Evolutionary conservation across 2,329 filamentous ascomycete genomes (phyloP), one percentile per base, ranked within the genome.

Genomic region (Diplodia mutila): DNA sequence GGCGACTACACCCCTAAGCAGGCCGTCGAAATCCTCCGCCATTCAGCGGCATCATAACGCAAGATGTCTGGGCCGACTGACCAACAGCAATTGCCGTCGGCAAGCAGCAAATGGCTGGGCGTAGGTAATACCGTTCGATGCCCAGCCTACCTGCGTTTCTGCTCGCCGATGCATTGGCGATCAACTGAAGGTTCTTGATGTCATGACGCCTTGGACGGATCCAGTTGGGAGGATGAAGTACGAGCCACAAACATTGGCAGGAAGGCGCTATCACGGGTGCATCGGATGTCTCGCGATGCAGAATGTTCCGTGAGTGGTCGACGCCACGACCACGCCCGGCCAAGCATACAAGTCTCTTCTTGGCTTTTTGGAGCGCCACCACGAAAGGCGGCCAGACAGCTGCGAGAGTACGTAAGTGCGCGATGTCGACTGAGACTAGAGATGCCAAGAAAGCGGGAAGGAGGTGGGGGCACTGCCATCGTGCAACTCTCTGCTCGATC

Each of bases 161-260:
- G 29, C 54, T 25, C 14, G 37, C 12, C 11, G 37, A 18, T 21
- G 37, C 27, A 34, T 21, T n/a, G 16, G 9, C 32, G 2, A 39
- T 16, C 12, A 21, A n/a, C 12, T 23, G 25, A 34, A 49, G 42
- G 8, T 23, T 21, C 34, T 42, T 39, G 55, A 29, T 61, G 57
- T 61, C 57, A 61, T 61, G 57, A 61, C 57, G 42, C 9, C 39
- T 29, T 61, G 23, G 39, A 61, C 27, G 49, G 4, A 42, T 49
- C 57, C 39, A 32, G 27, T 49, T 61, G 42, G 57, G 27, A 48
- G 25, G 39, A 21, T n/a, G 12, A 21, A 11, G 25, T 23, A 34
- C 32, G 57, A 49, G 42, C 57, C 39, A 61, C 37, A 48, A 48
- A 46, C 29, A 61, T 61, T 61, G 55, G 37, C 55, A 48, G 14